Base-by-base conservation (phyloP, 2,329 filamentous ascomycete genomes). In the Phialophora tarda region DNA sequence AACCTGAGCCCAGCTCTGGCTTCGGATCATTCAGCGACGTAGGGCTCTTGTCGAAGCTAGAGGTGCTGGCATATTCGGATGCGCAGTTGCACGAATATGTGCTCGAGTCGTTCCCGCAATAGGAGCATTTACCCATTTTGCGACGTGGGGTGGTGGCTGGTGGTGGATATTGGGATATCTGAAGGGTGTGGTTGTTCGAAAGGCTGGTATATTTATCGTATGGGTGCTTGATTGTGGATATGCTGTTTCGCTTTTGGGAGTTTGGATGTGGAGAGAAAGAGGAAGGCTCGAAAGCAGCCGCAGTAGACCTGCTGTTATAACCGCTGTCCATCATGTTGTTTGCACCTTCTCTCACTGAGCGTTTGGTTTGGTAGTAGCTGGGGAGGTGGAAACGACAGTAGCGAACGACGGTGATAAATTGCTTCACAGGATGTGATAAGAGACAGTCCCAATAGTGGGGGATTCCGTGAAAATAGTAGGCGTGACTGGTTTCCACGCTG, bases 1-100 rank as follows among this genome's bases (percentile, higher is more conserved):
- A 53, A n/a, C 47, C 48, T 4, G 50, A 38, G 30, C 59, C 59
- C 47, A 61, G 30, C 59, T 61, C 59, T 17, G 59, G 59, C 32
- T 54, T 61, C 12, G 59, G 59, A 26, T 61, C 59, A 21, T 61
- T 61, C 48, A 61, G 30, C 8, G 59, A 61, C 5, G 47, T 61
- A 7, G 47, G 47, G 24, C 38, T 53, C 48, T 28, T 41, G 24
- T 61, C 59, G 32, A 61, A 50, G 30, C 28, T 53, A 6, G 59
- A 61, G 3, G 59, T 61, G 59, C 59, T 61, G 1, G 59, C 47
- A 44, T 61, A 61, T n/a, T 61, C 59, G 1, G 47, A 53, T 11
- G 30, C 59, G 47, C 59, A 61, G 30, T 61, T 51, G 48, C 59
- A 61, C 14, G 28, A 26, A 30, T 61, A 61, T 4, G 32, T n/a